Evolutionary conservation across 179 eudicot genomes (phyloP).

Genomic region (Carnegiea gigantea): DNA sequence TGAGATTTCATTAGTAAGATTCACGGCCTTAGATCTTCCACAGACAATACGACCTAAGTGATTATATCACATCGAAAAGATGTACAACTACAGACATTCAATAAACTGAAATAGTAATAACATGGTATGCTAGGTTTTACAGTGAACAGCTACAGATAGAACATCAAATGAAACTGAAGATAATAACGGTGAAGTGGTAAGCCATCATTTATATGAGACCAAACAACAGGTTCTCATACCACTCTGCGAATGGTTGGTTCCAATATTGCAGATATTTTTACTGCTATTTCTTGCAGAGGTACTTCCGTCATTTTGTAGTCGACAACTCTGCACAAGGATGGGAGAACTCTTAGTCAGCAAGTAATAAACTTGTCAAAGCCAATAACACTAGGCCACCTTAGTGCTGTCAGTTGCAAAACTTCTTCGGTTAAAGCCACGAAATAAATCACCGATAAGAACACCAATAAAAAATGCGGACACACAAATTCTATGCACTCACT

Average conservation of each 20-base stretch:
- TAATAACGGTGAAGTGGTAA: background rate
- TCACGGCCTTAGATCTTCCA: background rate
- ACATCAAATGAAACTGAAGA: background rate
- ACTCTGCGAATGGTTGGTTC: constrained; percentile 43
- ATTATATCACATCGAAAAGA: background rate
- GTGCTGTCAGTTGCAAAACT: background rate
- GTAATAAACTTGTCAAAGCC: background rate
- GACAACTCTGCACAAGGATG: constrained; percentile 35
- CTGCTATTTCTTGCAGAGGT: constrained; percentile 33
- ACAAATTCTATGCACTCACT: constrained; percentile 33
- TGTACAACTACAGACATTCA: background rate
- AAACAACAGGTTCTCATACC: constrained; percentile 37
- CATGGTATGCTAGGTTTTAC: background rate
- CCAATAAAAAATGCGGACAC: background rate
- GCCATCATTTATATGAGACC: background rate
- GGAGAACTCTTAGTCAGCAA: constrained; percentile 6
- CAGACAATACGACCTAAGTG: background rate
- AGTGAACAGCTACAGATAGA: background rate
- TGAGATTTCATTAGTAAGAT: background rate
- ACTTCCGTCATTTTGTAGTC: constrained; percentile 36
- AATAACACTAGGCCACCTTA: background rate
- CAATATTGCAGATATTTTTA: constrained; percentile 25
- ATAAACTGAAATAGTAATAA: background rate
- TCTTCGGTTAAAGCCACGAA: background rate
- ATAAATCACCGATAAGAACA: background rate